Evolutionary conservation across 352 stramenopile species (phyloP).

Genomic region (Globisporangium barbulae): DNA sequence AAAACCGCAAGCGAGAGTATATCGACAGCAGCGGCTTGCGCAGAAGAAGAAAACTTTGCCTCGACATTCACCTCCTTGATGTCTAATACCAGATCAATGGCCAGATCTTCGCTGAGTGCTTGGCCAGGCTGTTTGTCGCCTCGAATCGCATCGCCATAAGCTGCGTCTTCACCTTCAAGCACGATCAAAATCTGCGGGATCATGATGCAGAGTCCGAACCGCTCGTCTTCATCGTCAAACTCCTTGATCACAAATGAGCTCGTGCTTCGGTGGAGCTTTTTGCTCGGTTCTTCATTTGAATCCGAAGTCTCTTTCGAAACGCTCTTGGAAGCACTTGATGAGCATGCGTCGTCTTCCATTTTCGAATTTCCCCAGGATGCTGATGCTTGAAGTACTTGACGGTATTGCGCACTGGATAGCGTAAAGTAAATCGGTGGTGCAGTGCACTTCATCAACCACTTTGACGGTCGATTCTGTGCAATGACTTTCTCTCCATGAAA

Average conservation of each 20-base stretch:
- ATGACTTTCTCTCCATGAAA: constrained; percentile 60
- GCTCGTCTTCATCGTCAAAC: constrained; percentile 66
- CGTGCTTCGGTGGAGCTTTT: constrained; percentile 11
- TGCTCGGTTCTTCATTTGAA: not conserved
- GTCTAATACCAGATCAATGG: constrained; percentile 65
- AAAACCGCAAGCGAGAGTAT: constrained; percentile 39
- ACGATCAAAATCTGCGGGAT: constrained; percentile 68
- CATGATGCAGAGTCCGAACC: constrained; percentile 51
- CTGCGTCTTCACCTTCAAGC: constrained; percentile 44
- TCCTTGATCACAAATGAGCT: constrained; percentile 19
- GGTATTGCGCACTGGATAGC: constrained; percentile 60
- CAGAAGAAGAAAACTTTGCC: constrained; percentile 55
- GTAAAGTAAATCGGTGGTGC: constrained; percentile 73
- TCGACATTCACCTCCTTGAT: constrained; percentile 56
- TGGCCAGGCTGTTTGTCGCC: not conserved
- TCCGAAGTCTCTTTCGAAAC: not conserved
- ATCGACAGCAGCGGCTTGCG: constrained; percentile 47
- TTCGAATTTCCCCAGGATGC: constrained; percentile 42
- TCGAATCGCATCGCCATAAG: not conserved
- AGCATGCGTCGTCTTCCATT: not conserved
- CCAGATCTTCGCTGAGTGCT: constrained; percentile 10
- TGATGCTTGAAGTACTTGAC: constrained; percentile 64
- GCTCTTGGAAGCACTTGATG: too few relatives aligned
- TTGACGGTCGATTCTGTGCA: constrained; percentile 32
- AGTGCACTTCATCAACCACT: constrained; percentile 62